A percentile compares a stretch with the other conserved stretches of the same genome.
phyloP scores from a whole-genome alignment of 148 eudicot genomes.

The Rheum nobile region DNA sequence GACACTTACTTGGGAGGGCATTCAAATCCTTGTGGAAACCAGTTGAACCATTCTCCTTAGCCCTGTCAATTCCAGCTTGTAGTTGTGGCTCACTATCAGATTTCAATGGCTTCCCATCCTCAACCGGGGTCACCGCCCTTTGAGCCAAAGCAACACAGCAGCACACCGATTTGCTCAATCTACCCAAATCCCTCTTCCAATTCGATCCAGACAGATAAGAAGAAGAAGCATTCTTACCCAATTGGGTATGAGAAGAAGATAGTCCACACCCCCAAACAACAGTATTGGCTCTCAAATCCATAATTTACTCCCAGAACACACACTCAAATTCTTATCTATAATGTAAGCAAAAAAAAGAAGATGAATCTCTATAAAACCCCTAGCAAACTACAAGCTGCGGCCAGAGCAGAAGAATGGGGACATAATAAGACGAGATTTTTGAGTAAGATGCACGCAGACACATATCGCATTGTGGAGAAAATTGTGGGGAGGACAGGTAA shows the following conservation, averaged over 20 bases:
- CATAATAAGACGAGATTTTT: neutral
- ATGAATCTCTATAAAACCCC: neutral
- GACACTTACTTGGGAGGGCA: slow-evolving; percentile 46
- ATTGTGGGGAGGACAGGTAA: slow-evolving; percentile 1
- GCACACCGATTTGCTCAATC: slow-evolving; percentile 24
- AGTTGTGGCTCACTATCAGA: slow-evolving; percentile 15
- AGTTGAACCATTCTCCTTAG: slow-evolving; percentile 12
- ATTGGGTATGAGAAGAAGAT: slow-evolving; percentile 21
- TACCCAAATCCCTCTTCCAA: slow-evolving; percentile 20
- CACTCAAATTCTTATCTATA: neutral
- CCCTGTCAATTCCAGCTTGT: slow-evolving; percentile 12
- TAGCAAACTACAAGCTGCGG: neutral
- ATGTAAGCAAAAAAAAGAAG: neutral
- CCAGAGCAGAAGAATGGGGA: neutral
- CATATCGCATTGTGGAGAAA: slow-evolving; percentile 21
- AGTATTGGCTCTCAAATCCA: slow-evolving; percentile 32
- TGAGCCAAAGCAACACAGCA: slow-evolving; percentile 18
- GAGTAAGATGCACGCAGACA: slow-evolving; percentile 17
- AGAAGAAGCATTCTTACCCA: slow-evolving; percentile 16
- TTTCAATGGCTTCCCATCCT: slow-evolving; percentile 32
- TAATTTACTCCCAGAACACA: slow-evolving; percentile 6
- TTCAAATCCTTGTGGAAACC: slow-evolving; percentile 32
- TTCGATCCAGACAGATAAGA: slow-evolving; percentile 16
- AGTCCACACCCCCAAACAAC: slow-evolving; percentile 23
- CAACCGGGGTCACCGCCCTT: slow-evolving; percentile 26